Percentiles rank a stretch among this genome's conserved stretches.
Evolutionary conservation across 495 filamentous ascomycete species (phyloP).

Genomic region (Daldinia childiae): DNA sequence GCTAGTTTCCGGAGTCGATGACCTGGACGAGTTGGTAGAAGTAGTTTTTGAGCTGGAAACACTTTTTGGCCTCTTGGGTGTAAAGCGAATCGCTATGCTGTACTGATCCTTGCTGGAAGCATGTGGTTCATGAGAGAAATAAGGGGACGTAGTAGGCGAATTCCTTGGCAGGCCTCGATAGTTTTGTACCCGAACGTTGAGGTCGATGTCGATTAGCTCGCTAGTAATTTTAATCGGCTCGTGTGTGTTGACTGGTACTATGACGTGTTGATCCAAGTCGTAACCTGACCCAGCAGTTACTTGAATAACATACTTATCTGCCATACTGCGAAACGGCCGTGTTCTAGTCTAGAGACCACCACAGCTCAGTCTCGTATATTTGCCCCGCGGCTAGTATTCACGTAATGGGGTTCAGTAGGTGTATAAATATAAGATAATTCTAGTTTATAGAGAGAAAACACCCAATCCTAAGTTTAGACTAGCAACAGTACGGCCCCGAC

Average conservation of each 20-base stretch:
- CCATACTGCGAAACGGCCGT: constrained; percentile 49
- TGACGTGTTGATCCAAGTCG: constrained; percentile 68
- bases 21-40: constrained; percentile 19
- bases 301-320: constrained; percentile 72
- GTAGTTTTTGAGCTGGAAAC: constrained; percentile 1
- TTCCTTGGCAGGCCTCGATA: constrained; percentile 65
- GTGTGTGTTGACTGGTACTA: constrained; percentile 76
- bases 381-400: not conserved
- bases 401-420: not conserved
- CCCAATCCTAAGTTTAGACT: too few relatives aligned
- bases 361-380: not conserved
- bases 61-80: constrained; percentile 63
- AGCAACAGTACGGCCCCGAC: too few relatives aligned
- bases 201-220: constrained; percentile 64
- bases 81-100: constrained; percentile 78
- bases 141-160: constrained; percentile 69
- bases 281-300: constrained; percentile 81
- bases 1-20: constrained; percentile 10
- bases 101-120: constrained; percentile 74
- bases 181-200: constrained; percentile 75
- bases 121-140: constrained; percentile 78
- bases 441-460: too few relatives aligned
- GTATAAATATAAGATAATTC: too few relatives aligned
- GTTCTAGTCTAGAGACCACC: not conserved
- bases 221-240: constrained; percentile 66